Percentiles rank a stretch among this genome's conserved stretches.
Evolutionary conservation across 2,329 filamentous ascomycete genomes (phyloP).

Genomic region (Pezicula rhizophila): DNA sequence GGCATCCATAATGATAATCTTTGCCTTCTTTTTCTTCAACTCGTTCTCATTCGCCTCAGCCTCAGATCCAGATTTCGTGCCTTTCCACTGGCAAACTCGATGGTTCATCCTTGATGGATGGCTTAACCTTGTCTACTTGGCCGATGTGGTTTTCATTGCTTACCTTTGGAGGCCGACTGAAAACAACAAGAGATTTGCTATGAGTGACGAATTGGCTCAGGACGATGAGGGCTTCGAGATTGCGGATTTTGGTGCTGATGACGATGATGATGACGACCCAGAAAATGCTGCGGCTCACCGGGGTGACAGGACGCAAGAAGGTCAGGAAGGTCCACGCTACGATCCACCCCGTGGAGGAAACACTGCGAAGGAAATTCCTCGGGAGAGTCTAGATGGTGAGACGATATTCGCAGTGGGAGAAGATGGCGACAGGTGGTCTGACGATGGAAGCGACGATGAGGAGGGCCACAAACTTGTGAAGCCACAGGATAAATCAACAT

Average conservation of each 20-base stretch:
- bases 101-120: conserved; percentile 98
- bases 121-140: conserved; percentile 93
- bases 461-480: conserved; percentile 43
- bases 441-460: conserved; percentile 62
- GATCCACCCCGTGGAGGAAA: conserved; percentile 24
- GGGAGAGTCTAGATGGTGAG: conserved; percentile 73
- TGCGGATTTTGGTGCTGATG: conserved; percentile 73
- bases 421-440: conserved; percentile 73
- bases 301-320: conserved; percentile 37
- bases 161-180: conserved; percentile 96
- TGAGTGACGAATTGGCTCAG: conserved; percentile 98
- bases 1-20: conserved; percentile 87
- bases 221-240: conserved; percentile 98
- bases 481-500: background rate
- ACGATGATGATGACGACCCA: conserved; percentile 54
- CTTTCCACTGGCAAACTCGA: conserved; percentile 92
- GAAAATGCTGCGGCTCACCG: conserved; percentile 34
- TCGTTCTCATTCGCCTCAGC: conserved; percentile 88
- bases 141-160: conserved; percentile 85
- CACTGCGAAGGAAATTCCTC: conserved; percentile 32
- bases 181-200: conserved; percentile 94
- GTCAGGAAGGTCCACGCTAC: conserved; percentile 28
- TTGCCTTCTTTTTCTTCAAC: conserved; percentile 98
- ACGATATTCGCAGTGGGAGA: conserved; percentile 95
- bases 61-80: conserved; percentile 81